Evolutionary conservation across 768 basidiomycete genomes (phyloP), one percentile per base, ranked within the genome.

Genomic region (Mycena vitilis): DNA sequence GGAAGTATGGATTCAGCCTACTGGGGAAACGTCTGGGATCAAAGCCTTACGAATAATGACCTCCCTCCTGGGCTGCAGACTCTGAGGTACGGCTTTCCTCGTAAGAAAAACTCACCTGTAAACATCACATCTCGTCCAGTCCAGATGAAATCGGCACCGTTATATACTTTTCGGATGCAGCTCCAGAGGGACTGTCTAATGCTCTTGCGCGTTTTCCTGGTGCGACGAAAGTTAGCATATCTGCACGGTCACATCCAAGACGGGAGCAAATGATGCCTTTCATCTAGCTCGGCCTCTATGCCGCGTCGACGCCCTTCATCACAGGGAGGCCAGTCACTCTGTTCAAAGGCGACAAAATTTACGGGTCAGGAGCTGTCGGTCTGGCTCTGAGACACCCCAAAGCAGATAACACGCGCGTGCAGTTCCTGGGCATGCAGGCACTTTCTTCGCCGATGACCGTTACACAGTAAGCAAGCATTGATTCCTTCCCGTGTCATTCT

Each of bases 281-380:
- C 12, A 44, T 63, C 18, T 65, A 93, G 88, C 78, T 93, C 60
- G 91, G 92, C 5, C 82, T 94, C 22, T 77, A 91, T 23, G 90
- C 89, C 0, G 83, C 92, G 0, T 90, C 92, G 3, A 95, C 94
- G 2, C 92, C 93, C 0, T 95, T 95, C 75, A 79, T 93, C 7
- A 94, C 92, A 1, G 94, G 93, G 16, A 80, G 90, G 22, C 89
- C 90, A 0, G 86, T 90, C 36, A 94, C 93, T 0, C 80, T 95
- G 12, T 88, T 94, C 66, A 78, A 84, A 65, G 86, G 91, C 57
- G 79, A 82, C 44, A 74, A 82, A 1, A 83, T 93, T 30, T 77
- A 85, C 63, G 88, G 86, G 0, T 81, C 85, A 9, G 94, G 94
- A 9, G 92, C 92, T 5, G 86, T 94, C 13, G 94, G 93, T 0